Evolutionary conservation across 768 basidiomycete species (phyloP), one percentile per base, ranked within the genome.

Genomic region (Hirschioporus abietinus): DNA sequence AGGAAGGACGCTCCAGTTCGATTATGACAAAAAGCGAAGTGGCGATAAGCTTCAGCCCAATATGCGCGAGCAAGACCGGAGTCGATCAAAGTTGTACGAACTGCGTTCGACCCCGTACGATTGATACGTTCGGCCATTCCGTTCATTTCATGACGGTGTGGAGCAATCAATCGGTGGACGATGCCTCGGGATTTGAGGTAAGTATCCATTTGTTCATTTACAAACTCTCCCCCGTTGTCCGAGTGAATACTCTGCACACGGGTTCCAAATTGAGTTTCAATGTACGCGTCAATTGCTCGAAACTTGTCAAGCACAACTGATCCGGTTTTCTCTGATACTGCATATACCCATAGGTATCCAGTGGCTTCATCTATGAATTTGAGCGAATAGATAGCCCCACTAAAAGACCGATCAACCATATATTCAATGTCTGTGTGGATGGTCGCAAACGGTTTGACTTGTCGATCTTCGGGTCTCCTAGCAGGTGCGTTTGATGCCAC

Each of bases 71-170:
- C 72, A 17, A 78, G 63, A 1, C 71, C 64, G 0, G 69, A 61
- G 17, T 73, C 74, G 0, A 64, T 25, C 0, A 78, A 66, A 63
- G 78, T 67, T 1, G 71, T 66, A 0, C 74, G 65, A 0, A 68
- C 70, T 1, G 70, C 59, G 7, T 77, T 74, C 12, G 76, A 60
- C 1, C 78, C 66, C 0, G 74, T 76, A 0, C 70, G 61, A 60
- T 77, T 78, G 1, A 66, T 63, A 0, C 71, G 70, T 64, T 81
- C 76, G 0, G 72, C 76, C 0, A 73, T 66, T 0, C 78, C 76
- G 58, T 80, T 79, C 42, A 75, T 72, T 1, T 72, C 58, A 1
- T 75, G 76, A 0, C 75, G 71, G 67, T 79, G 69, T 0, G 75
- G 71, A 0, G 71, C 70, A 0, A 73, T 76, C 0, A 66, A 68